Evolutionary conservation across 805 yeast genomes (phyloP).

Genomic region (Metahyphopichia silvanorum): DNA sequence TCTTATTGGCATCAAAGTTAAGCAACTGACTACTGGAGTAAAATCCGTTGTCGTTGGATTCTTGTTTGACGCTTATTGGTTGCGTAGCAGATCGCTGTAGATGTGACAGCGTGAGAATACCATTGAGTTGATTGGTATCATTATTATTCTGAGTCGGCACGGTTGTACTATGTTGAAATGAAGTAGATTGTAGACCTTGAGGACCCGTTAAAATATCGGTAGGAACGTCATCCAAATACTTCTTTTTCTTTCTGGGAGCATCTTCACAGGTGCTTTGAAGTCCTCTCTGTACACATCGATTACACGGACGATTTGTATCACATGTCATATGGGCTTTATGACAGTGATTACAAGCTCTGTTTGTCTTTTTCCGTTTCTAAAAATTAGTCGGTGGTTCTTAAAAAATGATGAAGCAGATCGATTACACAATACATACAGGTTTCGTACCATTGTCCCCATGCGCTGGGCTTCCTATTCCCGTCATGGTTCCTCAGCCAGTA

Average conservation of each 20-base stretch:
- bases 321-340: conserved; percentile 91
- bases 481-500: no score
- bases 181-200: conserved; percentile 5
- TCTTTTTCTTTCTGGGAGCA: conserved; percentile 84
- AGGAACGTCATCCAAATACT: conserved; percentile 68
- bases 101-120: no score
- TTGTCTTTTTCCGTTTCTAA: conserved; percentile 57
- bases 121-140: background rate
- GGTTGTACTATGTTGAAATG: conserved; percentile 11
- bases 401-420: background rate
- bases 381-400: background rate
- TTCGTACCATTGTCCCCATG: no score
- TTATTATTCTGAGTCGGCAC: conserved; percentile 1
- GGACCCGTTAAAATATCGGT: conserved; percentile 13
- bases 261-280: conserved; percentile 72
- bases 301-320: conserved; percentile 80
- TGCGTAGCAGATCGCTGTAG: background rate
- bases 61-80: background rate
- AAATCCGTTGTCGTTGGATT: conserved; percentile 1
- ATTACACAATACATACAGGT: conserved; percentile 2
- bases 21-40: background rate
- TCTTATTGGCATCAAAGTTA: background rate
- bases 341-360: conserved; percentile 88
- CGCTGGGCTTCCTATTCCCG: no score
- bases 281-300: conserved; percentile 70